Conservation (phyloP, 2,329 filamentous ascomycete genomes). For the Diplodia intermedia region DNA sequence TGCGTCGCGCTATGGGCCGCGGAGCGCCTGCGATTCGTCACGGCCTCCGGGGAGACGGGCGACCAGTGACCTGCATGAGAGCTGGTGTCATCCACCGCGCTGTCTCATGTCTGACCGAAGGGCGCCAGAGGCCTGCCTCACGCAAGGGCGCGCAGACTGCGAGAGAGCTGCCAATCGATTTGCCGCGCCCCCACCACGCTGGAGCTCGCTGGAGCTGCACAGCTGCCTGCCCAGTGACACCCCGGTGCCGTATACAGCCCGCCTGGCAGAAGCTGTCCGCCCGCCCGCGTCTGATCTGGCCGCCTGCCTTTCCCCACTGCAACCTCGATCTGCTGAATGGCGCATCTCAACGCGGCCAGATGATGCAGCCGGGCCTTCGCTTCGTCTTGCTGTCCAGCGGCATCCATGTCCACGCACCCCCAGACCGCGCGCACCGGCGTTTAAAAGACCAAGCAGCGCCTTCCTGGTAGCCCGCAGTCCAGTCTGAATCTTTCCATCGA, state of each 20-base stretch:
- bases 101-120: constrained; percentile 33
- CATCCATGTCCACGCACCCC: constrained; percentile 22
- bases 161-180: constrained; percentile 33
- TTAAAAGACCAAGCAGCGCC: constrained; percentile 24
- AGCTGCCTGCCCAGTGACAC: constrained; percentile 29
- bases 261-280: constrained; percentile 31
- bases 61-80: constrained; percentile 29
- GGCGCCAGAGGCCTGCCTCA: constrained; percentile 20
- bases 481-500: constrained; percentile 13
- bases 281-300: constrained; percentile 29
- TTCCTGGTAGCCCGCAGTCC: constrained; percentile 28
- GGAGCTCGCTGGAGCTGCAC: constrained; percentile 15
- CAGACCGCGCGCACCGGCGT: constrained; percentile 9
- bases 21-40: constrained; percentile 31
- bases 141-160: constrained; percentile 29
- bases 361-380: constrained; percentile 31
- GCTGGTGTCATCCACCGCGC: constrained; percentile 29
- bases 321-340: constrained; percentile 32
- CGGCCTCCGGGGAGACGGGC: constrained; percentile 31
- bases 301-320: constrained; percentile 31
- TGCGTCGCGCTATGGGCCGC: constrained; percentile 19
- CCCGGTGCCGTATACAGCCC: constrained; percentile 32
- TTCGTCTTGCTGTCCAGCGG: constrained; percentile 19
- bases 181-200: constrained; percentile 29
- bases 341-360: constrained; percentile 30